phyloP scores from a whole-genome alignment of 164 flowering plant species.

The Malania oleifera region DNA sequence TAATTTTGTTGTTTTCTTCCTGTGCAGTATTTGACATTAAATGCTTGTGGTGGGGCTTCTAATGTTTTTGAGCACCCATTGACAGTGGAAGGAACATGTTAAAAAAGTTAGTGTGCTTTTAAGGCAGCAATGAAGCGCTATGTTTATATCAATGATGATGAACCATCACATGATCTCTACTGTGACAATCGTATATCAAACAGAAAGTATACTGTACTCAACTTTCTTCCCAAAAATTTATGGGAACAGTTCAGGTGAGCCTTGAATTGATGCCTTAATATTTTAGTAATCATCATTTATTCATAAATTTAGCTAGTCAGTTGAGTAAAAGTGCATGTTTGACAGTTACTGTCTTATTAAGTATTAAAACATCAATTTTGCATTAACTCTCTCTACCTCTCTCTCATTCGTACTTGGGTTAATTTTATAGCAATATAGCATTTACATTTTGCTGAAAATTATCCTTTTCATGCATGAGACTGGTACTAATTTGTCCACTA shows the following conservation, averaged over 20 bases:
- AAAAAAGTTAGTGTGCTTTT: conserved; percentile 13
- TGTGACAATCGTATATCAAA: conserved; percentile 90
- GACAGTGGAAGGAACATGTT: conserved; percentile 2
- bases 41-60: conserved; percentile 3
- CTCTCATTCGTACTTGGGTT: no score
- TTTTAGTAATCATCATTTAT: background rate
- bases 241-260: conserved; percentile 98
- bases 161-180: conserved; percentile 49
- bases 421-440: no score
- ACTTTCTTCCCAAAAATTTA: conserved; percentile 90
- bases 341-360: no score
- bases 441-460: no score
- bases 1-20: background rate
- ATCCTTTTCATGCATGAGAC: no score
- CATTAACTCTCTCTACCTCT: no score
- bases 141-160: conserved; percentile 76
- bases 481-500: no score
- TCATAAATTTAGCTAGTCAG: background rate
- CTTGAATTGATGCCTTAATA: conserved; percentile 1
- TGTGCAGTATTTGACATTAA: conserved; percentile 6
- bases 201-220: conserved; percentile 79
- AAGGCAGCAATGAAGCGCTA: conserved; percentile 67
- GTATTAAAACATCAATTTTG: no score
- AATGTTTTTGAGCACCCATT: background rate
- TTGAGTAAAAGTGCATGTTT: no score